Evolutionary conservation across 2,329 filamentous ascomycete species (phyloP).

Genomic region (Scytalidium sp.): DNA sequence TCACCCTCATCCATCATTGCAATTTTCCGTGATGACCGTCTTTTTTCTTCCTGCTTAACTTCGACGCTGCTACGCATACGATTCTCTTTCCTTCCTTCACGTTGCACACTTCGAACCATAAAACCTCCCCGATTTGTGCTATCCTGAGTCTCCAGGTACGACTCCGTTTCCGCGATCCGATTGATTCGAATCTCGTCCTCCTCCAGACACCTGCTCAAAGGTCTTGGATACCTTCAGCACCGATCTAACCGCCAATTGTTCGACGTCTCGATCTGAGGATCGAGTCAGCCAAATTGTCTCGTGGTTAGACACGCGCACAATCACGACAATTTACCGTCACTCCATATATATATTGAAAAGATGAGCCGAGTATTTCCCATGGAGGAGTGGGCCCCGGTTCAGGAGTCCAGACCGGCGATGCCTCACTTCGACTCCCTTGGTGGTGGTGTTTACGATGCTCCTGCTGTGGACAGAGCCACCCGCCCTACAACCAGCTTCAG

Average conservation of each 20-base stretch:
- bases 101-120: too few species aligned
- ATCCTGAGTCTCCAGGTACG: too few species aligned
- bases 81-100: background rate
- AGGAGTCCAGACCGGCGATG: slow-evolving; percentile 32
- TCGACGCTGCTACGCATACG: background rate
- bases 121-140: too few species aligned
- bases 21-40: background rate
- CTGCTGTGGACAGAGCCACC: slow-evolving; percentile 16
- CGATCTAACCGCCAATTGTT: too few species aligned
- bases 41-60: background rate
- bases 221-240: too few species aligned
- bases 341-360: slow-evolving; percentile 17
- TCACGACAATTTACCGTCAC: too few species aligned
- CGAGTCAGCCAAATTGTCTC: too few species aligned
- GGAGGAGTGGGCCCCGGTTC: slow-evolving; percentile 39
- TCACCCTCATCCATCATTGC: background rate
- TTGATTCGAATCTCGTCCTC: too few species aligned
- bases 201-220: too few species aligned
- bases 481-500: slow-evolving; percentile 11
- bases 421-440: slow-evolving; percentile 24
- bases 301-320: too few species aligned
- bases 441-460: slow-evolving; percentile 1
- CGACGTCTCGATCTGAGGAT: too few species aligned
- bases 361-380: slow-evolving; percentile 37
- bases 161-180: too few species aligned